Base-by-base conservation (phyloP, 2,329 filamentous ascomycete species). In the Pseudogymnoascus sp. region DNA sequence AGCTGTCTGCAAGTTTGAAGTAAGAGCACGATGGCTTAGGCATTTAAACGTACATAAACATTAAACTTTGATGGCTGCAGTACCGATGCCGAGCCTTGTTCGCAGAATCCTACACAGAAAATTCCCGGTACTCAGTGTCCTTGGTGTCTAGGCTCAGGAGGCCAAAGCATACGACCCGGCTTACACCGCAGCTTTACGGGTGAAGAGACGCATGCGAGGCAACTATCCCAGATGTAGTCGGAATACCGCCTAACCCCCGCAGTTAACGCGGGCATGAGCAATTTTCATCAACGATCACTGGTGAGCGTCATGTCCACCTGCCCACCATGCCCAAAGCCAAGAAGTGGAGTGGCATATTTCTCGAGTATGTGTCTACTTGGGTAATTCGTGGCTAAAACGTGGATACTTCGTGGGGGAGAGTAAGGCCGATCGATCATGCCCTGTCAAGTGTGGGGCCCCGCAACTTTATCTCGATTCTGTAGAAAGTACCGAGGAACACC, bases 391-490 rank as follows among this genome's bases (percentile, higher is more conserved):
- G 47, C 24, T 16, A 31, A 16, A 53, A 53, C 26, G 47, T 53
- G 47, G 47, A 11, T 53, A 31, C 31, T 53, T 26, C 10, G 26
- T 33, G 26, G 47, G 13, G 26, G 50, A 7, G 26, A 53, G n/a
- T 31, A 13, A 33, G 6, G n/a, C 10, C 8, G 50, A 11, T 33
- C 50, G 29, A 56, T 26, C 8, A 33, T 56, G 26, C 50, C 50
- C 50, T 56, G 50, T 56, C 26, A 33, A 56, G 50, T 56, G 50
- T 56, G 50, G 50, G 50, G 26, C 50, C 47, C 50, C 50, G 50
- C 50, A 56, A 56, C 50, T 56, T 56, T 56, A 56, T 56, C 50
- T 56, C 50, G 8, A 56, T 56, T 56, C 50, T 19, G 29, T 56
- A 11, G n/a, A 13, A 19, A 14, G 29, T 19, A 19, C 50, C 50